A percentile compares a stretch with the other conserved stretches of the same genome.
Conservation (phyloP, 2,329 filamentous ascomycete genomes). For the Stachybotrys elegans region DNA sequence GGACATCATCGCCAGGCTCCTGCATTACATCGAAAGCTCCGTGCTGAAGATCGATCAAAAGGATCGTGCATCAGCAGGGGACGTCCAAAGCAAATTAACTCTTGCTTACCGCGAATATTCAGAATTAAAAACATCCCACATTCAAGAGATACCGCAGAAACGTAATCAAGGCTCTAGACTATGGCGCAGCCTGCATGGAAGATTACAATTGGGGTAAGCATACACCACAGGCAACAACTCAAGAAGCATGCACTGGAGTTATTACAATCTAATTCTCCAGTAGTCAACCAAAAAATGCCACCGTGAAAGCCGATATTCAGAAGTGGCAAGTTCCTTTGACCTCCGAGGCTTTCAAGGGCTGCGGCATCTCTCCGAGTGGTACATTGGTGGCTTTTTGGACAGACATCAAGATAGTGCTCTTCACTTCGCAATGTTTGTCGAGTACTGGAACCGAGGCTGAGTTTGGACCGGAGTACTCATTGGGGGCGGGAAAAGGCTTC, state of each 20-base stretch:
- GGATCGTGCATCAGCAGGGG: background rate
- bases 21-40: conserved; percentile 18
- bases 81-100: background rate
- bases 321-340: conserved; percentile 1
- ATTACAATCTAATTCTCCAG: too few species aligned
- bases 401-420: conserved; percentile 19
- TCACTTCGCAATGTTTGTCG: conserved; percentile 16
- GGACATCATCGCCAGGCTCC: conserved; percentile 16
- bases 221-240: too few species aligned
- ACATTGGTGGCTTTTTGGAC: conserved; percentile 22
- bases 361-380: conserved; percentile 20
- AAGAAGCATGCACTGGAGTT: background rate
- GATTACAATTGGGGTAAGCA: background rate
- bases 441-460: background rate
- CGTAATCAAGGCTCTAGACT: background rate
- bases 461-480: conserved; percentile 5
- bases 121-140: background rate
- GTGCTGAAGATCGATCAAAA: conserved; percentile 3
- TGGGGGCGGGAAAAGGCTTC: conserved; percentile 12
- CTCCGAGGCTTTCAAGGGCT: conserved; percentile 15
- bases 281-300: too few species aligned
- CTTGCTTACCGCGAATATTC: background rate
- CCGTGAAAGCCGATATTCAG: too few species aligned
- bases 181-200: too few species aligned
- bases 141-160: background rate